Evolutionary conservation across 164 flowering plant species (phyloP), one percentile per base, ranked within the genome.

Genomic region (Vitis amurensis): DNA sequence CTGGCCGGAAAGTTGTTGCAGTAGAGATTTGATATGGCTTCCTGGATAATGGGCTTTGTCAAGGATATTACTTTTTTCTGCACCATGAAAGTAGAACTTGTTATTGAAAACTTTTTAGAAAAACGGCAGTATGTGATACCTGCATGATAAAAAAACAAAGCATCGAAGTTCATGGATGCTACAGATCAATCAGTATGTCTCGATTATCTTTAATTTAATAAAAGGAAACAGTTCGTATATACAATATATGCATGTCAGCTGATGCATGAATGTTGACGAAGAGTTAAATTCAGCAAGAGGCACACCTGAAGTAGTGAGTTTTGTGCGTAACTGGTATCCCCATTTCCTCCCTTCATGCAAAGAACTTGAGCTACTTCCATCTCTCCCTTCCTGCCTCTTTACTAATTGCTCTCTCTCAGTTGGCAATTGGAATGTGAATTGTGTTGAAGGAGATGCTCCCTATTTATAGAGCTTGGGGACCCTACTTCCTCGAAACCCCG

Each of bases 31-130:
- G 57, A 53, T 15, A 85, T 66, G 29, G 87, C 83, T 66, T 81
- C 82, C 64, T 80, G 80, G 49, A 47, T 31, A 27, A 84, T 73
- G 27, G 84, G 82, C 73, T 69, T 83, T 11, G 79, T 77, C 76
- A 71, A 77, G 2, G 67, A 12, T 69, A 85, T 74, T 12, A 74
- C 86, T 29, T 71, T 82, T 77, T 63, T 76, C 96, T 91, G 80
- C 66, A 31, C 44, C 44, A 31, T 31, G 0, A 31, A 31, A 31
- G 44, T 31, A 0, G 44, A 31, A 31, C 5, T 31, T 31, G 44
- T 31, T 0, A 31, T 31, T 31, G 7, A 31, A 31, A 4, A 4
- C 44, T 31, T 31, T 31, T 13, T 58, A 72, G 11, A 57, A 8
- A 15, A 3, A 17, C 11, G 19, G 8, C 44, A 6, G 44, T 31